Base-by-base conservation (phyloP, 345 rosid species). In the Acer saccharum region DNA sequence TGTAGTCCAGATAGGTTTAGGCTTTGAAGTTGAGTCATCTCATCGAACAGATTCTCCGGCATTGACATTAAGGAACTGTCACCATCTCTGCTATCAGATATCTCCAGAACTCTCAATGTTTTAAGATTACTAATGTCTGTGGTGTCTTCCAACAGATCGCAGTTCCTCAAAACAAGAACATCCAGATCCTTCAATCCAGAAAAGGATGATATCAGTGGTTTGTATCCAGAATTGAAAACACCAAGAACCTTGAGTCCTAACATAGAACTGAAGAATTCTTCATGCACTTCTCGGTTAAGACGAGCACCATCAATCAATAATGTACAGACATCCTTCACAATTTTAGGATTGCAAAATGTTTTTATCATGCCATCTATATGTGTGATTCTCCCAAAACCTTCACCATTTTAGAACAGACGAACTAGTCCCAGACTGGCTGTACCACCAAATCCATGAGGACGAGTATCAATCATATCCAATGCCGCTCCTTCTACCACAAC, bases 161-260 rank as follows among this genome's bases (percentile, higher is more conserved):
- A 89, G 54, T 83, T 89, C 72, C 90, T 83, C 18, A 90, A 84
- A 4, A 88, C 65, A 77, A 92, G 88, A 75, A 86, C 81, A 25
- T 69, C 78, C 41, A 89, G 87, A 50, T 84, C 76, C 69, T 41
- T 27, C 67, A 81, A 66, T 1, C 17, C 4, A 11, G 77, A 62
- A 64, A 86, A 73, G 25, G 86, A 69, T 0, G 20, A 0, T 20
- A 86, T 74, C 1, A 84, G 65, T 44, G 74, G 78, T 0, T 80
- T 76, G 44, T 87, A 18, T 52, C 72, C 78, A 54, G 87, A 85
- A 41, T 84, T 57, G 43, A 89, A 86, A 32, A 91, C 73, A 21
- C 84, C 86, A 77, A 89, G 86, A 70, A 83, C 78, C 78, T 84
- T 46, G 68, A 89, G 89, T 3, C 69, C 65, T 17, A 12, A 8